Base-by-base conservation (phyloP, 2,329 filamentous ascomycete species). In the Hypoxylon sp. region DNA sequence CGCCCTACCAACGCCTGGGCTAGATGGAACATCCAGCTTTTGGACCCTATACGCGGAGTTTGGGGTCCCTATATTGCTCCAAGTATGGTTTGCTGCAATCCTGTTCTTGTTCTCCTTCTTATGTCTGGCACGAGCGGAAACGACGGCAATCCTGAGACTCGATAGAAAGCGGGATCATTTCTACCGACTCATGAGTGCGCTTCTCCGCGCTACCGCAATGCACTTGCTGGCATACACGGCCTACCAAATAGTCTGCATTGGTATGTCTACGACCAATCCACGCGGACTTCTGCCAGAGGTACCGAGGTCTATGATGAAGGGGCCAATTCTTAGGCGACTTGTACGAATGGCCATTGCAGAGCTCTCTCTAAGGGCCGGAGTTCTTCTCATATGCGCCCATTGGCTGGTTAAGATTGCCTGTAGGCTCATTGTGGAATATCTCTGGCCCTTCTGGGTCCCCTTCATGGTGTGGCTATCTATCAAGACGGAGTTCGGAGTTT, bases 221-320 rank as follows among this genome's bases (percentile, higher is more conserved):
- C 75, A 76, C 34, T 23, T 76, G 3, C 2, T 76, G 6, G 63
- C 74, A 41, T 73, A 72, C 23, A 77, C 74, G 14, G 71, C 70
- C 1, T 75, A 77, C 49, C 75, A 77, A 32, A 10, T 75, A 1
- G 58, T 67, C 21, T 72, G 62, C 25, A 34, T 63, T n/a, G 48
- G 49, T 21, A 43, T 72, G 11, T 43, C 48, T 10, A 45, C 30
- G 11, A 19, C 48, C 14, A 61, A 41, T 19, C 28, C 23, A 3
- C 46, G 10, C 30, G 36, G 11, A n/a, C 25, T 21, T 17, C 13
- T 19, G 1, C 17, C 4, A n/a, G 46, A 45, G 17, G 41, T 14
- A 32, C 46, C 30, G 19, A 7, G 30, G 2, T 17, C n/a, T 3
- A 11, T 43, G 10, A 21, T 11, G 13, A 19, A 43, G 38, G 13